Evolutionary conservation across 2,329 filamentous ascomycete species (phyloP), one percentile per base, ranked within the genome.

Genomic region (Colletotrichum sp.): DNA sequence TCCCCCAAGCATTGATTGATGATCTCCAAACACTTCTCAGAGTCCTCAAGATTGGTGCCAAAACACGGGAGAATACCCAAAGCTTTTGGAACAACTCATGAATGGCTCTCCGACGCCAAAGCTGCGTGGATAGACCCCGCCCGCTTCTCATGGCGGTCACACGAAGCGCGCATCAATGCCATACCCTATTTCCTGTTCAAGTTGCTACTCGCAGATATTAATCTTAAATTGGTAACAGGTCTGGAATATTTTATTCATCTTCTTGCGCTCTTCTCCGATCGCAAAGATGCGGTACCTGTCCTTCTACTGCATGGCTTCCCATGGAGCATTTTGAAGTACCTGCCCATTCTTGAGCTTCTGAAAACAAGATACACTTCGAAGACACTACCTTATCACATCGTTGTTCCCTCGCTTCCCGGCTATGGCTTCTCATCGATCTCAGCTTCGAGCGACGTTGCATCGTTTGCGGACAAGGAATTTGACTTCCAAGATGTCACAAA

Each of bases 251-350:
- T 26, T 2, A 1, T 69, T 3, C 65, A 44, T 18, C 34, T 57
- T 39, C 12, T 69, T 24, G 59, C 30, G 30, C 57, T 57, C 44
- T 70, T 34, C 15, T 39, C 65, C 13, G 26, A 26, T 13, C 57
- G 24, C 18, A 36, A 28, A 18, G 30, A 63, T 2, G 55, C 49
- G n/a, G 1, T 44, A 3, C 49, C 62, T 21, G n/a, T 34, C 26
- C 4, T 67, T 34, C 32, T 60, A 1, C 49, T 72, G 8, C 62
- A 60, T 12, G 62, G 62, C 24, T 60, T 49, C 10, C 49, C n/a
- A 8, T 49, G 69, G 16, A 72, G 62, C 16, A n/a, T 67, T 21
- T 8, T 60, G n/a, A 26, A 72, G 9, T 67, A 44, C 4, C 4
- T 72, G 10, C 49, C 32, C 2, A 44, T 59, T 24, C 52, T 49